phyloP scores from a whole-genome alignment of 192 early-diverging fungal species.

The Cladochytrium replicatum region DNA sequence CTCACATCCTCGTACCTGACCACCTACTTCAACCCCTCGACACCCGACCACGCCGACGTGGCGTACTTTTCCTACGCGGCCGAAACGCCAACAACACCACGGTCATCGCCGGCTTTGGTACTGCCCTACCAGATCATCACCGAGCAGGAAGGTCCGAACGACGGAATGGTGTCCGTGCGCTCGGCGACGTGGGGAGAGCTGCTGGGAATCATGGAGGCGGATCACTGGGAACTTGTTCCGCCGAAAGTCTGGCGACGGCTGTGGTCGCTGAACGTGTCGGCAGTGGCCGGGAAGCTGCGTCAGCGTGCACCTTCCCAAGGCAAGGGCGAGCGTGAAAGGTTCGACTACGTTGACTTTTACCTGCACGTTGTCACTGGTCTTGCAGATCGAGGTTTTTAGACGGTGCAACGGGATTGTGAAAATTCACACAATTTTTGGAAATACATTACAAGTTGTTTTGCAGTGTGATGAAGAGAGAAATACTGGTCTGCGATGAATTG shows the following conservation, averaged over 20 bases:
- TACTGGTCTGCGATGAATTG: no score
- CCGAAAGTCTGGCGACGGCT: slow-evolving; percentile 17
- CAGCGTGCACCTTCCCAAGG: neutral
- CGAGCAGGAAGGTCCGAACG: slow-evolving; percentile 76
- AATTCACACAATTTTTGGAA: no score
- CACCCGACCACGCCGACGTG: slow-evolving; percentile 64
- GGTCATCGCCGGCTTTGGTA: slow-evolving; percentile 65
- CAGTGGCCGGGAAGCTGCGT: neutral
- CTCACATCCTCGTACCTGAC: slow-evolving; percentile 79
- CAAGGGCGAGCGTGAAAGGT: no score
- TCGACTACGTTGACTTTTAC: slow-evolving; percentile 67
- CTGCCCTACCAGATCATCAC: slow-evolving; percentile 72
- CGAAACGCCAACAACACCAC: slow-evolving; percentile 43
- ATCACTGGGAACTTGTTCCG: slow-evolving; percentile 83
- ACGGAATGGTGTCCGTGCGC: slow-evolving; percentile 76
- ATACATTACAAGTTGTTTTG: no score
- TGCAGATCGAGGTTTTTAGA: slow-evolving; percentile 57
- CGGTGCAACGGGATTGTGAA: slow-evolving; percentile 47
- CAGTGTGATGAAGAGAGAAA: no score
- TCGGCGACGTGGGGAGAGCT: slow-evolving; percentile 87
- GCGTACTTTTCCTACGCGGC: slow-evolving; percentile 63
- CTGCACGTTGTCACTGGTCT: slow-evolving; percentile 55
- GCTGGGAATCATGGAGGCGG: slow-evolving; percentile 45
- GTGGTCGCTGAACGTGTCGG: neutral
- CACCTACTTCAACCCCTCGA: slow-evolving; percentile 76